Percentiles rank a stretch among this genome's conserved stretches.
Evolutionary conservation across 2,329 filamentous ascomycete genomes (phyloP).

Genomic region (Thielaviopsis punctulata): DNA sequence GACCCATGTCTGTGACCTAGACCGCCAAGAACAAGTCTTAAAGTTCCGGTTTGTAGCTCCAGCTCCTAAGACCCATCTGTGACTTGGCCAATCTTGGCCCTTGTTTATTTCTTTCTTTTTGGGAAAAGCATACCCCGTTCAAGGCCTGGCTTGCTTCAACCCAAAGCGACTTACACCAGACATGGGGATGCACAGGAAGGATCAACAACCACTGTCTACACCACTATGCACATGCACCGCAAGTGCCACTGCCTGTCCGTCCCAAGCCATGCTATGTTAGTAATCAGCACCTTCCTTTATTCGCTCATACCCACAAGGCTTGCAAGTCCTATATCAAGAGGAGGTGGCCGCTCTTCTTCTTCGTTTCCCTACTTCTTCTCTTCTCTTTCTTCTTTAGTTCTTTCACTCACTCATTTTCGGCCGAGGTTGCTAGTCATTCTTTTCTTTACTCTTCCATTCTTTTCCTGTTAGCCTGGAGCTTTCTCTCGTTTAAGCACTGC

Average conservation of each 20-base stretch:
- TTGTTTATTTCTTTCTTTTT: neutral
- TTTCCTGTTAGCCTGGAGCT: slow-evolving; percentile 8
- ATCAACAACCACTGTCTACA: neutral
- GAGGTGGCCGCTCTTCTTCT: neutral
- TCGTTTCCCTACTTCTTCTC: neutral
- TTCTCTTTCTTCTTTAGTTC: slow-evolving; percentile 2
- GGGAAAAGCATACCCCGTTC: too few relatives aligned
- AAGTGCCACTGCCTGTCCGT: too few relatives aligned
- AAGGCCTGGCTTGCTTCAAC: too few relatives aligned
- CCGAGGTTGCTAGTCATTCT: slow-evolving; percentile 10
- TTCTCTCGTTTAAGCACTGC: slow-evolving; percentile 11
- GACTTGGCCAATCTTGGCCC: too few relatives aligned
- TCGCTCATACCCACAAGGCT: neutral
- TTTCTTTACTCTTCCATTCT: slow-evolving; percentile 6
- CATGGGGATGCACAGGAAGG: neutral
- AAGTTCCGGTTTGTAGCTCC: too few relatives aligned
- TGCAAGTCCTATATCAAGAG: neutral
- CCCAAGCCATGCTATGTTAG: too few relatives aligned
- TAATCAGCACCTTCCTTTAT: neutral
- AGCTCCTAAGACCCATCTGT: too few relatives aligned
- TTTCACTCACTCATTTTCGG: slow-evolving; percentile 2
- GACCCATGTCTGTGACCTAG: neutral
- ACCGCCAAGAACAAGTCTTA: too few relatives aligned
- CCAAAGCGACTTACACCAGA: neutral
- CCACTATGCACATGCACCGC: too few relatives aligned